Evolutionary conservation across 805 yeast genomes (phyloP).

Genomic region (Zygosaccharomyces siamensis): DNA sequence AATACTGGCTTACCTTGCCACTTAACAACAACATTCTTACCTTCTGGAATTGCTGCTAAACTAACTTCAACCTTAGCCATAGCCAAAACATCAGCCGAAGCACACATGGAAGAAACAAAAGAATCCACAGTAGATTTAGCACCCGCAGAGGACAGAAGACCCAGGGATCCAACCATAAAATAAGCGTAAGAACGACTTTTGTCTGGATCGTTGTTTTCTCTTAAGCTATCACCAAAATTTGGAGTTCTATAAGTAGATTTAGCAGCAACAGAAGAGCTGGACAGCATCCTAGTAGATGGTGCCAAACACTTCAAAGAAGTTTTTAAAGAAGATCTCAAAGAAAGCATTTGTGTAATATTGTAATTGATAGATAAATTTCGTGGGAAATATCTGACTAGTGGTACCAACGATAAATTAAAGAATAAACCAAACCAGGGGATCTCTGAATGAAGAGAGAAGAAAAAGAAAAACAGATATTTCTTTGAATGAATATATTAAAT

Average conservation of each 20-base stretch:
- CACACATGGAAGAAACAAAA: conserved; percentile 88
- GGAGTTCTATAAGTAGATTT: conserved; percentile 87
- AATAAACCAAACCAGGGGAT: neutral
- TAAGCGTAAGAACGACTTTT: conserved; percentile 82
- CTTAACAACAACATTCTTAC: conserved; percentile 95
- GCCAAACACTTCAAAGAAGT: conserved; percentile 19
- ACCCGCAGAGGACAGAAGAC: conserved; percentile 85
- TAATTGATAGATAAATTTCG: neutral
- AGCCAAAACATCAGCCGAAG: conserved; percentile 98
- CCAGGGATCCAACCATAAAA: conserved; percentile 96
- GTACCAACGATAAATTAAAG: neutral
- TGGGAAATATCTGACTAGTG: neutral
- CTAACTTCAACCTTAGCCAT: conserved; percentile 99
- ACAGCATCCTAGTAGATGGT: conserved; percentile 23
- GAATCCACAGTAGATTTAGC: conserved; percentile 95
- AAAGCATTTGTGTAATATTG: conserved; percentile 17
- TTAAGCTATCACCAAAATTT: conserved; percentile 76
- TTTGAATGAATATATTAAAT: neutral
- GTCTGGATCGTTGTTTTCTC: conserved; percentile 64
- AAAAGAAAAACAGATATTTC: neutral
- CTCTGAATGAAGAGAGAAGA: neutral
- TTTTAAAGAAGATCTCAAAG: conserved; percentile 25
- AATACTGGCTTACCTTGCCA: conserved; percentile 99
- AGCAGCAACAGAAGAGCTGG: conserved; percentile 34
- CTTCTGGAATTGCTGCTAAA: conserved; percentile 88